Evolutionary conservation across 345 rosid species (phyloP), one percentile per base, ranked within the genome.

Genomic region (Viola odorata): DNA sequence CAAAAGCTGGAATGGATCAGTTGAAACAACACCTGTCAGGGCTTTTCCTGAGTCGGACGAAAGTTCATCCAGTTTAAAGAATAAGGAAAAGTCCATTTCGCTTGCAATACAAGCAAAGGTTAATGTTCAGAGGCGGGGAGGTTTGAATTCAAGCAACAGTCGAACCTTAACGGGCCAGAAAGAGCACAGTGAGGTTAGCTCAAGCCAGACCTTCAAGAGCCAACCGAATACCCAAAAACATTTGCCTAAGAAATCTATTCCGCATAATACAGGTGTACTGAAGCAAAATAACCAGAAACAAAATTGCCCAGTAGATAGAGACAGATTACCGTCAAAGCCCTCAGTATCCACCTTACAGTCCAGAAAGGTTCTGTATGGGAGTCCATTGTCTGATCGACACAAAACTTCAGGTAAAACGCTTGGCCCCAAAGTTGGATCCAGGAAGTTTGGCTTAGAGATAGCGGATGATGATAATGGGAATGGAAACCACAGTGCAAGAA

Each of bases 241-340:
- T 75, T 66, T 78, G 78, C 72, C 58, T 50, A 81, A 83, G 79
- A 80, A 71, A 72, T 53, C 81, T 10, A 74, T 77, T n/a, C 38
- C 63, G 23, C 66, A 66, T 17, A 84, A 60, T 74, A 0, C 87
- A 71, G 81, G 84, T 58, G 92, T 70, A 55, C 86, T 94, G 49
- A 83, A 85, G 79, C 97, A 80, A 81, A 94, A 94, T 68, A 69
- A 84, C 63, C 97, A 88, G 84, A 94, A 90, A 64, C 99, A 94
- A 64, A 94, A 94, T 68, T 74, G 84, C 59, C 16, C 50, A 32
- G 32, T 60, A 15, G 84, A 76, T 45, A 83, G 66, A 72, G 84
- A 85, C 17, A 87, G 70, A 62, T 60, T 65, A 45, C 63, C 84
- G 15, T 69, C 80, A 57, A 85, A 77, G 71, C 32, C 84, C 40